phyloP scores from a whole-genome alignment of 1,284 basidiomycete species.

The Leccinum glutinopallens region DNA sequence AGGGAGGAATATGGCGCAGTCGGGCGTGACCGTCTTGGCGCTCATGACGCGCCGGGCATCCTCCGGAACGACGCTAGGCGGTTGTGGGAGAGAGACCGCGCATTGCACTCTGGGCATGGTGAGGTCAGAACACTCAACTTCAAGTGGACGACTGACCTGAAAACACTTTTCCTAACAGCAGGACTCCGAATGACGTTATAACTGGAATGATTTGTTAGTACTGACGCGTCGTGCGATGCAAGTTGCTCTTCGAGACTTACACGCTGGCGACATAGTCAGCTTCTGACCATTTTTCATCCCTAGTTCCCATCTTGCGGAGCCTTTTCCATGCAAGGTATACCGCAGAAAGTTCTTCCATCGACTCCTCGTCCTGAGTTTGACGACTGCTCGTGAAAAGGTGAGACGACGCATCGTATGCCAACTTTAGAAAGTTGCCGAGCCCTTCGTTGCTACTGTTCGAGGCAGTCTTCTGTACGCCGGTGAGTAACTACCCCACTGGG shows the following conservation, averaged over 20 bases:
- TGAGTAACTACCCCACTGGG: constrained; percentile 5
- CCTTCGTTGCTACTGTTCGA: constrained; percentile 31
- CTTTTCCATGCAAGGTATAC: constrained; percentile 50
- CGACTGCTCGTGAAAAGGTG: constrained; percentile 42
- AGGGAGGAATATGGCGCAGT: constrained; percentile 51
- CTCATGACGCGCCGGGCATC: constrained; percentile 44
- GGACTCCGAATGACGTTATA: constrained; percentile 52
- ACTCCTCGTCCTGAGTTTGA: constrained; percentile 28
- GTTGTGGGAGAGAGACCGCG: constrained; percentile 52
- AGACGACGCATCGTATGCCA: constrained; percentile 40
- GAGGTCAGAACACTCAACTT: constrained; percentile 7
- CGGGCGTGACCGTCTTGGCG: constrained; percentile 48
- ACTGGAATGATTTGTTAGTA: constrained; percentile 30
- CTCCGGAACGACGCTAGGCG: constrained; percentile 36
- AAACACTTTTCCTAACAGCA: constrained; percentile 43
- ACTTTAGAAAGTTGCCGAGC: constrained; percentile 43
- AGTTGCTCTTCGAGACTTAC: constrained; percentile 36
- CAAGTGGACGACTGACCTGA: constrained; percentile 37
- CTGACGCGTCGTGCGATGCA: not conserved
- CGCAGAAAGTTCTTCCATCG: constrained; percentile 41
- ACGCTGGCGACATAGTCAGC: constrained; percentile 58
- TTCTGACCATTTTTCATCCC: constrained; percentile 52
- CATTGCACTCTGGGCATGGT: constrained; percentile 46
- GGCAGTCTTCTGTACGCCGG: constrained; percentile 11
- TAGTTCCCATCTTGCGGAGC: constrained; percentile 44